Evolutionary conservation across 441 rosid species (phyloP).

Genomic region (Melastoma candidum): DNA sequence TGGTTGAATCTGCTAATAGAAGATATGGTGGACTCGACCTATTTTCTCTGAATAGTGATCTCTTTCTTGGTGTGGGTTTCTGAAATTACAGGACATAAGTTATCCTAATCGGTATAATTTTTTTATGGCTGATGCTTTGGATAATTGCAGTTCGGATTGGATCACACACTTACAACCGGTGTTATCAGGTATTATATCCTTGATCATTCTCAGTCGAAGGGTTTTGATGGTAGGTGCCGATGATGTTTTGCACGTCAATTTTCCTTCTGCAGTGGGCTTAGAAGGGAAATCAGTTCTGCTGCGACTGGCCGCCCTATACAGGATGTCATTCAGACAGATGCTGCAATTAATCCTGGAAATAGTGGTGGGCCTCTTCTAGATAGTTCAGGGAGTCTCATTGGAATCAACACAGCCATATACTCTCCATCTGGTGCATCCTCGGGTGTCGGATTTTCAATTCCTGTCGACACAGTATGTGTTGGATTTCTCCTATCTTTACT

Average conservation of each 20-base stretch:
- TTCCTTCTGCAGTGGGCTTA: conserved; percentile 54
- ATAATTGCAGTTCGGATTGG: conserved; percentile 83
- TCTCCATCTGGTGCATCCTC: conserved; percentile 99
- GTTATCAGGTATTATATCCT: conserved; percentile 62
- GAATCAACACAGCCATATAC: conserved; percentile 93
- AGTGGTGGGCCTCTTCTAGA: conserved; percentile 97
- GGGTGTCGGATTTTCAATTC: conserved; percentile 96
- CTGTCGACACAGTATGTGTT: conserved; percentile 89
- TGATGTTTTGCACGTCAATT: not conserved
- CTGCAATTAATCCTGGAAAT: conserved; percentile 96
- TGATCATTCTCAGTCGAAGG: not conserved
- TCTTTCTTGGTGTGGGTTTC: too few species aligned
- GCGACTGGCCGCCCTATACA: conserved; percentile 99
- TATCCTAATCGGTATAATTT: not conserved
- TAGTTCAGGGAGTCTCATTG: conserved; percentile 86
- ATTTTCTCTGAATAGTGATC: too few species aligned
- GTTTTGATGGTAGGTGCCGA: not conserved
- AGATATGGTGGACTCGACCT: too few species aligned
- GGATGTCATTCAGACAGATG: conserved; percentile 97
- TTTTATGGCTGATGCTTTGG: not conserved
- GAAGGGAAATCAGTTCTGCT: conserved; percentile 96
- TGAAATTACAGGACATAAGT: too few species aligned
- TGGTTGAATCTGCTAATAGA: too few species aligned
- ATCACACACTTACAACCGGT: conserved; percentile 94
- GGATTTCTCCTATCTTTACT: not conserved